phyloP scores from a whole-genome alignment of 805 yeast species.

The Lipomyces sp. region DNA sequence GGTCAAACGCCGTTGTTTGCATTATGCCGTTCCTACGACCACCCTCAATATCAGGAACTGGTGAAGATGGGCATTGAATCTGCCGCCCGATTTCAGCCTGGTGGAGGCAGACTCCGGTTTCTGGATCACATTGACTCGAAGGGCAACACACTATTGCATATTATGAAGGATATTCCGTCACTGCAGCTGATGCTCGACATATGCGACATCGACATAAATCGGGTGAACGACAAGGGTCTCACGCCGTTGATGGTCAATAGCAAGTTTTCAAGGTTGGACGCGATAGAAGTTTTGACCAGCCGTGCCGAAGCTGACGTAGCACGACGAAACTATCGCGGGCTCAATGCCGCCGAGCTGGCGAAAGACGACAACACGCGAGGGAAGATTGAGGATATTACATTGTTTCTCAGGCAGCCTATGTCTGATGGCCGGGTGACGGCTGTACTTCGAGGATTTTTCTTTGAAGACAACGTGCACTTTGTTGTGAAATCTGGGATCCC shows the following conservation, averaged over 20 bases:
- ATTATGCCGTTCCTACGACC: conserved; percentile 77
- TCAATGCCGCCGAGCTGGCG: conserved; percentile 39
- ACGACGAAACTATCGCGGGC: conserved; percentile 33
- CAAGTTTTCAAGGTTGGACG: conserved; percentile 63
- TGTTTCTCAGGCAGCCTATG: conserved; percentile 20
- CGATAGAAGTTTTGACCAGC: conserved; percentile 50
- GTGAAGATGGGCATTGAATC: conserved; percentile 45
- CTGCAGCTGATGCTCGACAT: conserved; percentile 43
- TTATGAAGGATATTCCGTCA: conserved; percentile 49
- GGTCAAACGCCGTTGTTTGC: conserved; percentile 78
- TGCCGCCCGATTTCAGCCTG: conserved; percentile 24
- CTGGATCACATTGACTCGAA: conserved; percentile 65
- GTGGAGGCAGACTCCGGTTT: conserved; percentile 31
- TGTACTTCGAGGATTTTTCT: conserved; percentile 28
- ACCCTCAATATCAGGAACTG: conserved; percentile 53
- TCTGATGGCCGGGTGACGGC: conserved; percentile 26
- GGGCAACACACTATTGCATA: conserved; percentile 77
- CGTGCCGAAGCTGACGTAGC: conserved; percentile 50
- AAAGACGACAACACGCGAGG: conserved; percentile 32
- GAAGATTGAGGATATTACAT: conserved; percentile 30
- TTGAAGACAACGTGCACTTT: conserved; percentile 30
- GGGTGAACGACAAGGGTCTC: conserved; percentile 52
- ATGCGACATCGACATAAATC: conserved; percentile 54
- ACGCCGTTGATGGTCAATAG: conserved; percentile 72
- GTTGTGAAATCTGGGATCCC: conserved; percentile 28